These are phyloP conservation scores for Dactylonectria estremocensis DNA, from an alignment of 2,329 filamentous ascomycete genomes.

Conservation along the genomic window DNA sequence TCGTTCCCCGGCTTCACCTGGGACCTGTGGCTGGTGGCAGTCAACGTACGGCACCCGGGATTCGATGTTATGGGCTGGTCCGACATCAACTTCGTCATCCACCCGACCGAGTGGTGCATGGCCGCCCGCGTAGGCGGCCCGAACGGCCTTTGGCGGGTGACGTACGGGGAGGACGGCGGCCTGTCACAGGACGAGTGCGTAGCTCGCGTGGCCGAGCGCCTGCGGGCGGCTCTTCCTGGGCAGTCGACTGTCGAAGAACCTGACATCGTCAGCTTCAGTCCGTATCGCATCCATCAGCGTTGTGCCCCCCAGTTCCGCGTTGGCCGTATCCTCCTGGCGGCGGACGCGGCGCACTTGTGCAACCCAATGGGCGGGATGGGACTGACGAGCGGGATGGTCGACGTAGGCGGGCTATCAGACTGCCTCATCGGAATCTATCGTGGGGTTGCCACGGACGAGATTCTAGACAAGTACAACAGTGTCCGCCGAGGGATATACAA, in stretches of 20 bases:
- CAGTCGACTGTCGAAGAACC: neutral
- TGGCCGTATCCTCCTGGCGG: conserved; percentile 11
- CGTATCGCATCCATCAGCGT: conserved; percentile 18
- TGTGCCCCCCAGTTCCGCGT: neutral
- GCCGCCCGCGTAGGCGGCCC: neutral
- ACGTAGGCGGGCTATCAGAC: conserved; percentile 9
- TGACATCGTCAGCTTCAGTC: neutral
- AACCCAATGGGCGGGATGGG: conserved; percentile 20
- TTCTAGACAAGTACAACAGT: conserved; percentile 8
- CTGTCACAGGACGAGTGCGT: conserved; percentile 5
- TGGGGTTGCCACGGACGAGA: neutral
- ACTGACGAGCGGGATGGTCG: neutral
- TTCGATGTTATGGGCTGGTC: conserved; percentile 12
- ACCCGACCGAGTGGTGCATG: conserved; percentile 10
- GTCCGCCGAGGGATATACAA: conserved; percentile 36
- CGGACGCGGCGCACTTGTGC: conserved; percentile 16
- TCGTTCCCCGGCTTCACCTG: conserved; percentile 11
- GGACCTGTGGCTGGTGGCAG: conserved; percentile 1
- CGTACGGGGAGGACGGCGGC: conserved; percentile 1
- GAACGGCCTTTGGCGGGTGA: conserved; percentile 10
- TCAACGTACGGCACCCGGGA: conserved; percentile 8
- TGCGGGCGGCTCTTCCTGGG: conserved; percentile 3
- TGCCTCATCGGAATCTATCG: conserved; percentile 6
- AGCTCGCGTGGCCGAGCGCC: neutral
- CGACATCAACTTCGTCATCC: conserved; percentile 16